These are phyloP conservation scores for Furcasterigmium sp. DNA, from an alignment of 2,329 filamentous ascomycete genomes.

Conservation along the genomic window DNA sequence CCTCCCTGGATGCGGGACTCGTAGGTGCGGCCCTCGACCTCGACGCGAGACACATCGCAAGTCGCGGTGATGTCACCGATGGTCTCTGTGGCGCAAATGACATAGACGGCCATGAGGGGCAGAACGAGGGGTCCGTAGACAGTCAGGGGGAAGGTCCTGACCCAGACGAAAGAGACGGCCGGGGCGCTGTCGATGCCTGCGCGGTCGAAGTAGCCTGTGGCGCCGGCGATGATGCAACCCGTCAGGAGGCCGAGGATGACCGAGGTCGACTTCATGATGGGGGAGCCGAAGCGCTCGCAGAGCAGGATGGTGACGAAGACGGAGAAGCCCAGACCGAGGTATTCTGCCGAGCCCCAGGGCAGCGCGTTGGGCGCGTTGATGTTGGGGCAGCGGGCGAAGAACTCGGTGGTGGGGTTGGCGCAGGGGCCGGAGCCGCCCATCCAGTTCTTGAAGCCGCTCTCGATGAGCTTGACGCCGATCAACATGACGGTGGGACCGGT, in stretches of 20 bases:
- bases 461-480: slow-evolving; percentile 69
- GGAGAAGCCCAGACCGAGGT: slow-evolving; percentile 71
- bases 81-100: slow-evolving; percentile 73
- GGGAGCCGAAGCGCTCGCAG: slow-evolving; percentile 74
- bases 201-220: slow-evolving; percentile 73
- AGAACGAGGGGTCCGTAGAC: slow-evolving; percentile 71
- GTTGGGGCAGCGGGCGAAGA: slow-evolving; percentile 61
- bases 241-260: slow-evolving; percentile 69
- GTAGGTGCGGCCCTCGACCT: slow-evolving; percentile 66
- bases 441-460: slow-evolving; percentile 71
- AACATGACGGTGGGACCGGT: slow-evolving; percentile 66
- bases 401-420: slow-evolving; percentile 41
- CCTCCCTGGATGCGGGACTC: slow-evolving; percentile 76
- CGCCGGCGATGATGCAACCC: slow-evolving; percentile 74
- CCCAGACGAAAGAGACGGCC: slow-evolving; percentile 71
- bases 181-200: slow-evolving; percentile 67
- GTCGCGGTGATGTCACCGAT: slow-evolving; percentile 79
- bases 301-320: slow-evolving; percentile 77
- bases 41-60: slow-evolving; percentile 72
- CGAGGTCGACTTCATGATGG: slow-evolving; percentile 77
- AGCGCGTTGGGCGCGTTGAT: slow-evolving; percentile 65
- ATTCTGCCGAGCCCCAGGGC: slow-evolving; percentile 74
- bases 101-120: slow-evolving; percentile 63
- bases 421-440: slow-evolving; percentile 66
- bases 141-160: slow-evolving; percentile 67